Evolutionary conservation across 164 flowering plant species (phyloP), one percentile per base, ranked within the genome.

Genomic region (Aristolochia fimbriata): DNA sequence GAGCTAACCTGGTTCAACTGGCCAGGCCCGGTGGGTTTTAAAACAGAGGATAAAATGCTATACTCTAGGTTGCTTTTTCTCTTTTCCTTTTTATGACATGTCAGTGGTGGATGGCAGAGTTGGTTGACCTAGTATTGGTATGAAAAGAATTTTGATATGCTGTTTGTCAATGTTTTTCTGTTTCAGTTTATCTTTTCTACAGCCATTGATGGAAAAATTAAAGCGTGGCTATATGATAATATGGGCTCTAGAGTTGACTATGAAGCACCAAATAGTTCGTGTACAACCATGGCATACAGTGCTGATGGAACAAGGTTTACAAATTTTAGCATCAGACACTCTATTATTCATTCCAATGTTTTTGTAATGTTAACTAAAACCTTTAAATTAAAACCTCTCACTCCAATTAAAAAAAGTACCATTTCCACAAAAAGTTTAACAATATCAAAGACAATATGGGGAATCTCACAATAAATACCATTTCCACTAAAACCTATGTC

Each of bases 221-320:
- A 90, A 74, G 95, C 92, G 60, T 90, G 97, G 97, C 58, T 90
- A 55, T 90, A 90, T 77, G 97, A 87, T 65, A 82, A 83, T 63
- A 8, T 83, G 78, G 97, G 95, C 46, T 87, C 92, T 47, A 74
- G 95, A 63, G 97, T 87, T 70, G 88, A 87, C 70, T 90, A 87
- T 74, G 91, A 87, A 50, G 90, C 97, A 64, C 95, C 97, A 54
- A 95, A 95, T 50, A 83, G 80, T 51, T 87, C 90, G 87, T 85
- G 91, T 77, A 87, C 95, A 16, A 90, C 95, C 57, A 90, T 90
- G 95, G 87, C 91, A 15, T 87, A 85, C 47, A 87, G 90, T 79
- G 83, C 90, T 64, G 92, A 90, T 77, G 97, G 95, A 20, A 80
- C 86, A 37, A 90, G 97, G 97, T 90, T 51, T 48, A 64, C 64